A percentile compares a stretch with the other conserved stretches of the same genome.
Conservation (phyloP, 1,284 basidiomycete genomes). For the Rhodotorula glutinis region DNA sequence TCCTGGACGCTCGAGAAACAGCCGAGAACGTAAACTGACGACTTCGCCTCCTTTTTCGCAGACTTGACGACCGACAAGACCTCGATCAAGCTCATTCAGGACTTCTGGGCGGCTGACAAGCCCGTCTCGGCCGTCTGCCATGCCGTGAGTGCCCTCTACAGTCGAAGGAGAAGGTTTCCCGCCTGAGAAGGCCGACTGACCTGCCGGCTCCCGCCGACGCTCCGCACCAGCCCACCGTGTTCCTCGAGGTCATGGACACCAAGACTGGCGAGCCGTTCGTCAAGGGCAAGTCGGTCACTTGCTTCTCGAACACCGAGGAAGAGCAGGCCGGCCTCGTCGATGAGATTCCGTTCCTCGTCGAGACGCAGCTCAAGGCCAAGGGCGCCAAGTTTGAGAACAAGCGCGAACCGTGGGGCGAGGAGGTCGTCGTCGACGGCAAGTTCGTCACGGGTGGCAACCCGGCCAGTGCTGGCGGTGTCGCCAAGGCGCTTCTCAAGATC, state of each 20-base stretch:
- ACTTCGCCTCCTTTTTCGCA: background rate
- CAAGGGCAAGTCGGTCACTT: constrained; percentile 56
- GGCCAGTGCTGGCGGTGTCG: constrained; percentile 56
- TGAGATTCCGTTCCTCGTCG: constrained; percentile 66
- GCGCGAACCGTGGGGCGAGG: constrained; percentile 56
- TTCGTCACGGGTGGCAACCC: constrained; percentile 71
- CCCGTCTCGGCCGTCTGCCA: constrained; percentile 69
- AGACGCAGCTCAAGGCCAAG: constrained; percentile 60
- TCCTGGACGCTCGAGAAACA: background rate
- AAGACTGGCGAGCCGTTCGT: constrained; percentile 62
- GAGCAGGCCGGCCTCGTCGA: constrained; percentile 52
- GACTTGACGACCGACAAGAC: constrained; percentile 62
- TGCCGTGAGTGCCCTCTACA: constrained; percentile 45
- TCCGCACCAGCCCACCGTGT: constrained; percentile 24
- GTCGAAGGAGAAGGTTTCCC: constrained; percentile 50
- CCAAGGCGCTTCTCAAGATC: constrained; percentile 53
- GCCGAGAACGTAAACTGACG: background rate
- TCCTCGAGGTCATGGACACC: constrained; percentile 58
- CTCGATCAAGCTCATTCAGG: constrained; percentile 54
- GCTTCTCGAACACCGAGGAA: constrained; percentile 71
- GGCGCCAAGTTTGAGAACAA: constrained; percentile 65
- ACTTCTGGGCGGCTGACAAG: constrained; percentile 64
- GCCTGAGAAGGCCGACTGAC: background rate
- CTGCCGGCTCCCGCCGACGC: constrained; percentile 46
- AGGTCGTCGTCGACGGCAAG: constrained; percentile 54